These are phyloP conservation scores for Periglandula ipomoeae DNA, from an alignment of 2,329 filamentous ascomycete genomes.

Conservation along the genomic window DNA sequence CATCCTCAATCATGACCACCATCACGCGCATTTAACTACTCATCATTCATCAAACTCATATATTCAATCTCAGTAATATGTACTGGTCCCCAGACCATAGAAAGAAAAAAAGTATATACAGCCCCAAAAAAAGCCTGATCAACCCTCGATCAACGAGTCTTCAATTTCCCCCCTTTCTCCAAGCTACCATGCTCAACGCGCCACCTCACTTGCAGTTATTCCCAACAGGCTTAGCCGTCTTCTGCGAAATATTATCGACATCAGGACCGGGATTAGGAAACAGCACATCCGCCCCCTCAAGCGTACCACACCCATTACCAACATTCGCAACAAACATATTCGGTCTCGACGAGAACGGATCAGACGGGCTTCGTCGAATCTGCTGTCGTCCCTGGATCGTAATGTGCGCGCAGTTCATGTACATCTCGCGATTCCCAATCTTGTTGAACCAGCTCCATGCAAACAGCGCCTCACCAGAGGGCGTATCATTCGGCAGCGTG, in stretches of 20 bases:
- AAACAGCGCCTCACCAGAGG: constrained; percentile 52
- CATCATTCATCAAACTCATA: too few relatives aligned
- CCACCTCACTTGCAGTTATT: constrained; percentile 6
- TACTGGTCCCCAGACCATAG: too few relatives aligned
- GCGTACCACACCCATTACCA: constrained; percentile 47
- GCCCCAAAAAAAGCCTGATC: too few relatives aligned
- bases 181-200: too few relatives aligned
- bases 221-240: constrained; percentile 26
- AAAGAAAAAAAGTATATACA: too few relatives aligned
- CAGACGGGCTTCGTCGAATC: constrained; percentile 14
- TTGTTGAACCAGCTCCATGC: constrained; percentile 75
- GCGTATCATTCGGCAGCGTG: constrained; percentile 54
- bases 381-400: constrained; percentile 40
- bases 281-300: constrained; percentile 46
- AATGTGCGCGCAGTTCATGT: constrained; percentile 75
- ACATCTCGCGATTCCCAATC: constrained; percentile 72
- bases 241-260: constrained; percentile 29
- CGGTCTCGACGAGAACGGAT: constrained; percentile 47
- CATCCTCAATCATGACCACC: too few relatives aligned
- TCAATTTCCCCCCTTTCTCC: too few relatives aligned
- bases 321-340: constrained; percentile 66
- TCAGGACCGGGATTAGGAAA: constrained; percentile 59
- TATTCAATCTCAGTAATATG: too few relatives aligned
- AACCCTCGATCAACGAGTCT: too few relatives aligned
- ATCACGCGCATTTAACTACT: too few relatives aligned